These are phyloP conservation scores for Colletotrichum neosansevieriae DNA, from an alignment of 2,329 filamentous ascomycete genomes.

Conservation along the genomic window DNA sequence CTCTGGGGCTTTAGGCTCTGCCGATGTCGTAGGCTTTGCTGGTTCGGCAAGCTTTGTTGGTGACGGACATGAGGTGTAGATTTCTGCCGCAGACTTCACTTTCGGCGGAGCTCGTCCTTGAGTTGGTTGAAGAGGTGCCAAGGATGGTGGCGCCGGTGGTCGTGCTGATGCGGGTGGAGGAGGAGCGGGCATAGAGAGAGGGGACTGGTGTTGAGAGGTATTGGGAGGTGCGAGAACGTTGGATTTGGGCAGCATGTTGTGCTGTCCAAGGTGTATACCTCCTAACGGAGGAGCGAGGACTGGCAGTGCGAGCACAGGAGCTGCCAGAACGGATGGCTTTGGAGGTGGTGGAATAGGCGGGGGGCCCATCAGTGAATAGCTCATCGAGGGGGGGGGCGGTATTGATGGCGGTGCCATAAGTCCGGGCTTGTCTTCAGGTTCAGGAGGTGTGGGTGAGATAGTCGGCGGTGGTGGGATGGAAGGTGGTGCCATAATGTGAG, in stretches of 20 bases:
- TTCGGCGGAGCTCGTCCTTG: slow-evolving; percentile 36
- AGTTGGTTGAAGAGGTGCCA: slow-evolving; percentile 37
- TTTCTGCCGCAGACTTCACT: slow-evolving; percentile 22
- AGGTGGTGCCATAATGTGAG: slow-evolving; percentile 29
- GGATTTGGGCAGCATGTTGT: slow-evolving; percentile 53
- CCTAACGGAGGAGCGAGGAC: slow-evolving; percentile 52
- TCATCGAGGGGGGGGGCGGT: slow-evolving; percentile 24
- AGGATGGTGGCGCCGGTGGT: slow-evolving; percentile 39
- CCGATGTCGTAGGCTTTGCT: slow-evolving; percentile 42
- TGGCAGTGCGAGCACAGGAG: slow-evolving; percentile 52
- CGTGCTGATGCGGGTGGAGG: slow-evolving; percentile 43
- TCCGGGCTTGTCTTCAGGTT: slow-evolving; percentile 43
- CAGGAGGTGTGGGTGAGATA: slow-evolving; percentile 43
- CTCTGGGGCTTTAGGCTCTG: slow-evolving; percentile 27
- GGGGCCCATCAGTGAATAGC: slow-evolving; percentile 22
- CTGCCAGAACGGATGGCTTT: slow-evolving; percentile 49
- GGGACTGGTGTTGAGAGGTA: slow-evolving; percentile 52
- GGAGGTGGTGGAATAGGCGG: slow-evolving; percentile 28
- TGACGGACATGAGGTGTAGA: too few relatives aligned
- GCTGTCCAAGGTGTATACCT: slow-evolving; percentile 45
- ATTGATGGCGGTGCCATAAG: slow-evolving; percentile 38
- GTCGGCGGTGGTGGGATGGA: slow-evolving; percentile 33
- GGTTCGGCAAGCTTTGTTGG: slow-evolving; percentile 9
- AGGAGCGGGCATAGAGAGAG: slow-evolving; percentile 50
- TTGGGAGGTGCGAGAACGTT: slow-evolving; percentile 61